Base-by-base conservation (phyloP, 108 stramenopile genomes). In the Skeletonema marinoi region DNA sequence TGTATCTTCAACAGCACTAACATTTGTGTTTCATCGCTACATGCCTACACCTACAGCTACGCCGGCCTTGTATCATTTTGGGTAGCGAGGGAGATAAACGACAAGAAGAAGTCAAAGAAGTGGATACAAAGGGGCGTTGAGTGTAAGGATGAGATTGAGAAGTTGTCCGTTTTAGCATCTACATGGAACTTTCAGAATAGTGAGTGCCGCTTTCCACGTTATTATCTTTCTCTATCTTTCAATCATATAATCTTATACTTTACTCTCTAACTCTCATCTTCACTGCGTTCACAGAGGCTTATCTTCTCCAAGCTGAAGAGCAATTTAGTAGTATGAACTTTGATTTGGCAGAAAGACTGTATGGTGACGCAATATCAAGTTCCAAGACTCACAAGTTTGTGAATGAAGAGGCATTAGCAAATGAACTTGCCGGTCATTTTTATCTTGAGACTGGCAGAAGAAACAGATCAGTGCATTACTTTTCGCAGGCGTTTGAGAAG, bases 361-460 rank as follows among this genome's bases (percentile, higher is more conserved):
- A 74, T 29, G 65, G 66, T 30, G 65, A 17, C 13, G 39, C 73
- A 38, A 74, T 74, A 35, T 30, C 3, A 17, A 65, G 48, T 4
- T 62, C 73, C 7, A 51, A 35, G 35, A 21, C 51, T 4, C 73
- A 74, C 17, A 59, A 50, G 21, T 67, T 75, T 50, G 8, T 29
- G 12, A 50, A 75, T 38, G 75, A 75, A 35, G 66, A 67, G 33
- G 75, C 75, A 1, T 4, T 75, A 1, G 66, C 66, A 16, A 66
- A 29, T 16, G 75, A 75, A 19, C 39, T 67, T 14, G 75, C 75
- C 14, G 75, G 66, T 14, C 31, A 75, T 17, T 75, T 75, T 33
- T 68, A 35, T 39, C n/a, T 12, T 21, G 63, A 73, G 32, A 42
- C 46, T 36, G 63, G 73, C 0, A 63, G 50, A 8, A 4, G 21